Conservation (phyloP, 805 yeast genomes). For the Saccharomyces mikatae region DNA sequence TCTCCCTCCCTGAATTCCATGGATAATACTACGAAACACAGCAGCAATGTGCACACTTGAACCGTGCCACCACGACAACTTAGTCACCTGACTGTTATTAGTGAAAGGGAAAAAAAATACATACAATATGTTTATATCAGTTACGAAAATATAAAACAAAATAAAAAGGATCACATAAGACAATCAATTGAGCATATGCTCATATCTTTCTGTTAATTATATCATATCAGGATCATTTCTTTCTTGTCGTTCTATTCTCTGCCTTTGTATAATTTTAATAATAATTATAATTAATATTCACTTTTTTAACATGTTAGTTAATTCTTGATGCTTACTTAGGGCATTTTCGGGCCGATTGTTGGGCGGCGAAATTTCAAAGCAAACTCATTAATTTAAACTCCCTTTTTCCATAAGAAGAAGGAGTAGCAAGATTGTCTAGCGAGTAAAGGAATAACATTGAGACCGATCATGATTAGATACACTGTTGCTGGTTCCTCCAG, state of each 20-base stretch:
- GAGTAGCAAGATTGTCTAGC: not conserved
- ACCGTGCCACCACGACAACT: not conserved
- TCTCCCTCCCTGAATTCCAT: not conserved
- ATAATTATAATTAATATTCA: not conserved
- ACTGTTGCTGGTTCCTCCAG: not conserved
- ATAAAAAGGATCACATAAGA: not conserved
- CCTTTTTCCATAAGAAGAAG: not conserved
- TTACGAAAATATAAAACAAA: not conserved
- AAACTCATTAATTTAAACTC: not conserved
- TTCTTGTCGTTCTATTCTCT: not conserved
- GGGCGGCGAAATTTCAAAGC: not conserved
- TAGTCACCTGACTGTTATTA: not conserved
- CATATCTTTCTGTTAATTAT: not conserved
- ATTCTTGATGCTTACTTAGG: not conserved
- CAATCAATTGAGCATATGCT: not conserved
- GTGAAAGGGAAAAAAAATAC: not conserved
- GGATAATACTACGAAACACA: not conserved
- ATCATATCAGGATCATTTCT: not conserved
- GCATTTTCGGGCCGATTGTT: not conserved
- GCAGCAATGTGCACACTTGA: not conserved
- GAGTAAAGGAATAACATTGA: not conserved
- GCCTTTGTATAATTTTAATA: not conserved
- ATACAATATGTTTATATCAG: not conserved
- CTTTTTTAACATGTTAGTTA: not conserved
- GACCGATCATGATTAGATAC: constrained; percentile 1